Base-by-base conservation (phyloP, 306 rosid genomes). In the Begonia loranthoides region DNA sequence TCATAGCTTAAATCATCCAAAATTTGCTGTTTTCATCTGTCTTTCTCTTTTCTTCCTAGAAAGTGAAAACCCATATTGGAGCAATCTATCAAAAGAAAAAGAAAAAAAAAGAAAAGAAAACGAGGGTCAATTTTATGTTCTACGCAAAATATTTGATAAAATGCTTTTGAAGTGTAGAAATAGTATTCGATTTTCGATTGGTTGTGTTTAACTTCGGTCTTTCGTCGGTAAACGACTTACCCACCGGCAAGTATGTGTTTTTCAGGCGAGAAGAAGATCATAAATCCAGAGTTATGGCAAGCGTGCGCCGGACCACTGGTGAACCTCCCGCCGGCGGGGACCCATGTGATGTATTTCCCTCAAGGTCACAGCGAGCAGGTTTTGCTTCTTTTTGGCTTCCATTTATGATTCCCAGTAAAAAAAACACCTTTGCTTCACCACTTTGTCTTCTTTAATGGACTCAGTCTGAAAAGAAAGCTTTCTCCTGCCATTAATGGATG, bases 271-370 rank as follows among this genome's bases (percentile, higher is more conserved):
- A 60, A 60, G 72, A 82, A 68, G 79, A 72, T 62, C 76, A 82
- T 78, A 49, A 89, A 89, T 61, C 79, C 68, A 34, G 95, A 85
- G 77, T 75, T 89, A 9, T 89, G 97, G 97, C 97, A 89, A 66
- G 94, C 95, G 24, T 89, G 97, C 69, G 95, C 97, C 17, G 97
- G 97, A 50, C 95, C 97, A 9, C 79, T 89, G 62, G 95, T 72
- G 24, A 85, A 78, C 69, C 73, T 89, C 54, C 97, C 97, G 13
- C 78, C 79, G 49, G 77, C 90, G 2, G 94, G 83, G 56, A 85
- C 87, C 34, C 95, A 85, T 68, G 95, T 89, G 8, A 65, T 85
- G 39, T 89, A 89, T 78, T 89, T 89, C 64, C 95, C 97, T 50
- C 97, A 89, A 53, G 97, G 97, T 1, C 97, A 89, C 73, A 79